phyloP scores from a whole-genome alignment of 75 land plant species.

The Ceratopteris richardii region DNA sequence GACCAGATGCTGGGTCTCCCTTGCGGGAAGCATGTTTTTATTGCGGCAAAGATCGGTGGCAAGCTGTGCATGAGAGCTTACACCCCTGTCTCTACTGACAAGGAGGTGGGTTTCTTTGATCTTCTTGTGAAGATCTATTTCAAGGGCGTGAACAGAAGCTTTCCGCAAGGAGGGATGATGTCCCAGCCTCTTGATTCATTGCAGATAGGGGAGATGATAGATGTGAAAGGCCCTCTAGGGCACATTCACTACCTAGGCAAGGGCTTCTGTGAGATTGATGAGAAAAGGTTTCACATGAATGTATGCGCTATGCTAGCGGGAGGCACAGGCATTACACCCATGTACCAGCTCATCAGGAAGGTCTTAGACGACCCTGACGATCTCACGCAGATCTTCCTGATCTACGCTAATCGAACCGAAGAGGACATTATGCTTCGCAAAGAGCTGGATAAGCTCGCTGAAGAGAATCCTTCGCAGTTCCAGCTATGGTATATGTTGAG shows the following conservation, averaged over 20 bases:
- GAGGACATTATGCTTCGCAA: constrained; percentile 67
- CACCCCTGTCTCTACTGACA: constrained; percentile 64
- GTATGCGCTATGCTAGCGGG: constrained; percentile 80
- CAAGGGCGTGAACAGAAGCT: constrained; percentile 51
- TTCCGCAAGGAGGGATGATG: constrained; percentile 81
- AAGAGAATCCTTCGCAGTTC: constrained; percentile 22
- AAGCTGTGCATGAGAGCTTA: constrained; percentile 93
- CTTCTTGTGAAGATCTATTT: constrained; percentile 77
- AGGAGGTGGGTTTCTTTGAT: constrained; percentile 65
- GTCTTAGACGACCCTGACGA: constrained; percentile 67
- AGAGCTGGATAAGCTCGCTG: constrained; percentile 64
- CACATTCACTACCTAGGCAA: constrained; percentile 73
- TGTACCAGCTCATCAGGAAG: constrained; percentile 78
- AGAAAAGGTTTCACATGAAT: constrained; percentile 39
- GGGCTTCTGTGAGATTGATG: constrained; percentile 51
- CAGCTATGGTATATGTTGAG: constrained; percentile 80
- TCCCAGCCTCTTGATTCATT: constrained; percentile 70
- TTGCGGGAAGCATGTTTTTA: constrained; percentile 77
- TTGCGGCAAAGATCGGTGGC: constrained; percentile 53
- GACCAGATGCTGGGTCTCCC: constrained; percentile 72
- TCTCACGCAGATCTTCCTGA: constrained; percentile 53
- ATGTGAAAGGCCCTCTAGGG: constrained; percentile 78
- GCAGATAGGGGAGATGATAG: constrained; percentile 36
- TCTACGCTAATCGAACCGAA: constrained; percentile 75
- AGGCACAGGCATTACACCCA: constrained; percentile 94